Conservation (phyloP, 352 stramenopile species). For the Globisporangium okanoganense region DNA sequence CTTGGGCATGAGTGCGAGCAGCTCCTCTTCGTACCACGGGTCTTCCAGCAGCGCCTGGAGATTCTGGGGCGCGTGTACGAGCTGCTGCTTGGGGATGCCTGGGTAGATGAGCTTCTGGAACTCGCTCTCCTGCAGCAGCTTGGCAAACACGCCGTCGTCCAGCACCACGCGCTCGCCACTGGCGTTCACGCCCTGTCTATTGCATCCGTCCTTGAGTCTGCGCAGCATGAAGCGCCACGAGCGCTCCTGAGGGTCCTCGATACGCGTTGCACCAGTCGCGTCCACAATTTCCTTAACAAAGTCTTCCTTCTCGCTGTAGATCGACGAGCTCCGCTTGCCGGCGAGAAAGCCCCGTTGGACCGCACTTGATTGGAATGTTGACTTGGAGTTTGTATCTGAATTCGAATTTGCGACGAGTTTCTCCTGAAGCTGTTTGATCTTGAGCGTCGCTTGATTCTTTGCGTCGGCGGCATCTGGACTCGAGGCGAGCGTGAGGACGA, state of each 20-base stretch:
- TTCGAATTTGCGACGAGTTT: background rate
- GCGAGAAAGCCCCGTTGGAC: constrained; percentile 55
- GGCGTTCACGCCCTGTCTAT: constrained; percentile 44
- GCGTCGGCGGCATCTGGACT: constrained; percentile 51
- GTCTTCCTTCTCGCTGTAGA: constrained; percentile 70
- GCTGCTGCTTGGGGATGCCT: constrained; percentile 65
- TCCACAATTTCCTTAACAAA: constrained; percentile 27
- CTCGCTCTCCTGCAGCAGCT: constrained; percentile 55
- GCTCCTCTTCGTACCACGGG: constrained; percentile 74
- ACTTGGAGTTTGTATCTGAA: background rate
- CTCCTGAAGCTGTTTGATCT: constrained; percentile 10
- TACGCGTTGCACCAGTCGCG: constrained; percentile 14
- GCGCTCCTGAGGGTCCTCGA: constrained; percentile 32
- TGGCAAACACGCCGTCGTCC: constrained; percentile 77
- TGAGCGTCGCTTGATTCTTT: constrained; percentile 37
- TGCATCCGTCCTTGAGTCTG: constrained; percentile 59
- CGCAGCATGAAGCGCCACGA: constrained; percentile 67
- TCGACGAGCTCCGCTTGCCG: constrained; percentile 24
- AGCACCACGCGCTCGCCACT: constrained; percentile 56
- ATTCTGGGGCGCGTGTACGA: constrained; percentile 60
- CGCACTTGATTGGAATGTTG: constrained; percentile 13
- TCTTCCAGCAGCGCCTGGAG: constrained; percentile 72
- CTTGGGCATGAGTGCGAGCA: constrained; percentile 78
- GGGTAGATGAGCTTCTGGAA: constrained; percentile 84
- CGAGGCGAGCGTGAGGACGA: constrained; percentile 64